phyloP scores from a whole-genome alignment of 148 eudicot species.

The Rheum nobile region DNA sequence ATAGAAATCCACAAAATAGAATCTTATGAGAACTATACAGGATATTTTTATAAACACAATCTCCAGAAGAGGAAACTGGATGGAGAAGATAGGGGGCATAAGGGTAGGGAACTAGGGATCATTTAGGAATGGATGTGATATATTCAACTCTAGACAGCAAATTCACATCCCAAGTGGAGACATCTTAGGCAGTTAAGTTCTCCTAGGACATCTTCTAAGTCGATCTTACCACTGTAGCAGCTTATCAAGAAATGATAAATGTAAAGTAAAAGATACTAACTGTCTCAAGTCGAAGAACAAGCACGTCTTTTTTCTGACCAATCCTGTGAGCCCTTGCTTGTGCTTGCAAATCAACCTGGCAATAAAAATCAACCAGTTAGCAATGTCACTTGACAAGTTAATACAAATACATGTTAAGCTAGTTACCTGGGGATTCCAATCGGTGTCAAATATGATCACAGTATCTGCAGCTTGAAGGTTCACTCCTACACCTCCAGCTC shows the following conservation, averaged over 20 bases:
- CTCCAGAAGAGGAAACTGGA: neutral
- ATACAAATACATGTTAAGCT: neutral
- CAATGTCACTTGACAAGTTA: conserved; percentile 4
- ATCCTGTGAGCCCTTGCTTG: conserved; percentile 99
- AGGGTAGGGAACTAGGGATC: neutral
- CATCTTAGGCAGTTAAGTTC: neutral
- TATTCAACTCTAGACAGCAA: neutral
- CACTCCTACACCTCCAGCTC: conserved; percentile 99
- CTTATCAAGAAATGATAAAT: neutral
- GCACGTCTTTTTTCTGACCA: conserved; percentile 99
- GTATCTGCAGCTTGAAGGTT: conserved; percentile 99
- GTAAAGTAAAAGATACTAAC: conserved; percentile 22
- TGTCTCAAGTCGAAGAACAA: conserved; percentile 97
- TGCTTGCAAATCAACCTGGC: conserved; percentile 97
- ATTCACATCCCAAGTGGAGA: neutral
- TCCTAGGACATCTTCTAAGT: neutral
- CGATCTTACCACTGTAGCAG: neutral
- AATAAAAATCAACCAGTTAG: neutral
- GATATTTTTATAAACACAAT: neutral
- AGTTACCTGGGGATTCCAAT: conserved; percentile 98
- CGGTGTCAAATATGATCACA: conserved; percentile 96
- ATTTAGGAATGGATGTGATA: neutral
- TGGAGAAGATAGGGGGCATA: neutral
- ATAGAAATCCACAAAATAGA: neutral
- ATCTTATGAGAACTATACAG: neutral